These are phyloP conservation scores for Domatiomyces catenatus DNA, from an alignment of 2,329 filamentous ascomycete species.

Conservation along the genomic window DNA sequence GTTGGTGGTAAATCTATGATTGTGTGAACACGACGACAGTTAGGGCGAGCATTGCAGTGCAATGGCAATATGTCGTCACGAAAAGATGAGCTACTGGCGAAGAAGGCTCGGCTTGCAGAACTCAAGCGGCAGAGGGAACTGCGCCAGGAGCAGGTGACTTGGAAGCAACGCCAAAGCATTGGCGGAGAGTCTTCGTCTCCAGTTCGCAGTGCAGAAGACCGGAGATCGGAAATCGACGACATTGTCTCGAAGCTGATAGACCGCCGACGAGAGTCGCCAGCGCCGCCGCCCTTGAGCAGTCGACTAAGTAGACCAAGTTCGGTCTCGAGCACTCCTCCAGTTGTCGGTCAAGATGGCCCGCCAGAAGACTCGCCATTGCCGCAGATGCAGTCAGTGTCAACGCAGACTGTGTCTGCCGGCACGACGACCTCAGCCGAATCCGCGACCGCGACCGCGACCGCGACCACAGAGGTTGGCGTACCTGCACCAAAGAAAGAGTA, in stretches of 20 bases:
- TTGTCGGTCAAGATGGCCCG: constrained; percentile 46
- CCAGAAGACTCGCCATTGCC: constrained; percentile 21
- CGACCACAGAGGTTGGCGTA: constrained; percentile 9
- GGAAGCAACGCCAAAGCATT: constrained; percentile 48
- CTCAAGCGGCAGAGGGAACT: constrained; percentile 83
- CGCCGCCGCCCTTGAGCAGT: constrained; percentile 23
- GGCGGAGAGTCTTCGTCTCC: constrained; percentile 32
- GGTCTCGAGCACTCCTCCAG: constrained; percentile 63
- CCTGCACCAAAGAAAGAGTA: constrained; percentile 46
- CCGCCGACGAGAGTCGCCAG: constrained; percentile 33
- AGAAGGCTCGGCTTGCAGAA: constrained; percentile 93
- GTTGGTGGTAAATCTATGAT: not conserved
- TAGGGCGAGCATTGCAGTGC: not conserved
- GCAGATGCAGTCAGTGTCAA: constrained; percentile 33
- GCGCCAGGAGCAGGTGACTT: constrained; percentile 59
- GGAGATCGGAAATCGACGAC: constrained; percentile 37
- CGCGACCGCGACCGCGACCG: not conserved
- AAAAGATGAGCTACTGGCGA: constrained; percentile 89
- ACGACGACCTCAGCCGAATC: constrained; percentile 22
- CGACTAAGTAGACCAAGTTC: constrained; percentile 63
- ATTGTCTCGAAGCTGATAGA: constrained; percentile 75
- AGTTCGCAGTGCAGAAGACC: constrained; percentile 12
- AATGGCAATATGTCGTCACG: constrained; percentile 37
- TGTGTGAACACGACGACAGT: not conserved
- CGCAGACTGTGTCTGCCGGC: constrained; percentile 59